Evolutionary conservation across 768 basidiomycete species (phyloP).

Genomic region (Pleurotus tuoliensis): DNA sequence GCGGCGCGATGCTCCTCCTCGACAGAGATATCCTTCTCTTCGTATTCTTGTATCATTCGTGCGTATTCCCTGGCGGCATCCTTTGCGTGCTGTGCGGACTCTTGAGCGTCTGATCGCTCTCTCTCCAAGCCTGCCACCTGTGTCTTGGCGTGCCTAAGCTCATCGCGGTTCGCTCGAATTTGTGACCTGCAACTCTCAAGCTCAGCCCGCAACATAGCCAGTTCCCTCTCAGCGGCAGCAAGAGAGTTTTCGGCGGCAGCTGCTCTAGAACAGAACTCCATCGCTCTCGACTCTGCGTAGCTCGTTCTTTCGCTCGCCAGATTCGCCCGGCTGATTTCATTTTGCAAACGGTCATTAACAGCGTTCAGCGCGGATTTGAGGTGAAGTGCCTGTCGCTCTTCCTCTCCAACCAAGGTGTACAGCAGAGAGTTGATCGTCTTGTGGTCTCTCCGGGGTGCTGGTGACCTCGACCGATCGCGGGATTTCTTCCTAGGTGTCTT

Average conservation of each 20-base stretch:
- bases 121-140: conserved; percentile 32
- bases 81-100: conserved; percentile 36
- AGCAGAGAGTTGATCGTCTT: conserved; percentile 32
- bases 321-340: conserved; percentile 52
- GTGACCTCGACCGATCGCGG: conserved; percentile 32
- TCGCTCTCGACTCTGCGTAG: conserved; percentile 44
- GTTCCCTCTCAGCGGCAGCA: conserved; percentile 28
- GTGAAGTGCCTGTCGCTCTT: conserved; percentile 53
- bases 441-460: conserved; percentile 29
- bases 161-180: conserved; percentile 42
- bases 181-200: conserved; percentile 41
- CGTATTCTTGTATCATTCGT: conserved; percentile 37
- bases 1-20: conserved; percentile 39
- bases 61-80: conserved; percentile 41
- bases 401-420: conserved; percentile 40
- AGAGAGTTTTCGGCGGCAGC: conserved; percentile 38
- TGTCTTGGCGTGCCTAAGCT: conserved; percentile 28
- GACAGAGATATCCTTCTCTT: conserved; percentile 37
- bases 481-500: conserved; percentile 25
- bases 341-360: conserved; percentile 51
- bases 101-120: conserved; percentile 38
- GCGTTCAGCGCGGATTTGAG: conserved; percentile 49
- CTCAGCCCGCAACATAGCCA: conserved; percentile 31
- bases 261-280: conserved; percentile 33
- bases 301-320: conserved; percentile 47